Conservation (phyloP, 2,329 filamentous ascomycete genomes). For the Monilinia fructicola region DNA sequence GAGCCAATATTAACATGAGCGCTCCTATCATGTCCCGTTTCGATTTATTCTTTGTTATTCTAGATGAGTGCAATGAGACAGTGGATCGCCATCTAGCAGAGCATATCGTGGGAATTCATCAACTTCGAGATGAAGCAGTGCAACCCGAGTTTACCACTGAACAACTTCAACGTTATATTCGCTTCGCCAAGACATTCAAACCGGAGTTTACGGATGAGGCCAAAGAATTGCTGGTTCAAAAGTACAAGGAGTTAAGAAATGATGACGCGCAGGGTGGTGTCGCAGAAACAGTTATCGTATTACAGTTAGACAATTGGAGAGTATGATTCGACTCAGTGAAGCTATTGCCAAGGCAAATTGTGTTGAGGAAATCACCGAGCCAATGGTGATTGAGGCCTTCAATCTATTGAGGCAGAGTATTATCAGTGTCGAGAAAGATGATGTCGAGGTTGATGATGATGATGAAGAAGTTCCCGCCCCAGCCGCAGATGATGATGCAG, state of each 20-base stretch:
- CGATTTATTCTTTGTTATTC: slow-evolving; percentile 95
- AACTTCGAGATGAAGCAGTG: slow-evolving; percentile 86
- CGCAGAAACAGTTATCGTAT: slow-evolving; percentile 94
- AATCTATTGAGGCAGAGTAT: slow-evolving; percentile 91
- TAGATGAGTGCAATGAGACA: slow-evolving; percentile 93
- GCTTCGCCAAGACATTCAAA: slow-evolving; percentile 91
- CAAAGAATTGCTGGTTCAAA: slow-evolving; percentile 78
- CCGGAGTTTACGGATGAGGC: slow-evolving; percentile 89
- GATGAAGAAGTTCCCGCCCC: slow-evolving; percentile 42
- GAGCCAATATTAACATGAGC: slow-evolving; percentile 97
- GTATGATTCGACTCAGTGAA: slow-evolving; percentile 90
- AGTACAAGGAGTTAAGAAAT: slow-evolving; percentile 91
- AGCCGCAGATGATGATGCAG: slow-evolving; percentile 47
- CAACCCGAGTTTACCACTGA: slow-evolving; percentile 94
- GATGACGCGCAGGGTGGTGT: slow-evolving; percentile 94
- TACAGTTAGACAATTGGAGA: slow-evolving; percentile 93
- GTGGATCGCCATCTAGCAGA: slow-evolving; percentile 88
- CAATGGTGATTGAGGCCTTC: slow-evolving; percentile 89
- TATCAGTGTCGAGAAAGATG: slow-evolving; percentile 95
- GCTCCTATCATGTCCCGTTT: slow-evolving; percentile 99
- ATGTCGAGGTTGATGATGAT: slow-evolving; percentile 62
- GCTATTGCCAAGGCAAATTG: slow-evolving; percentile 99
- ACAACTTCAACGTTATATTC: slow-evolving; percentile 94
- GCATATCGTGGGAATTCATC: slow-evolving; percentile 93
- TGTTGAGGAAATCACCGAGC: slow-evolving; percentile 80